Evolutionary conservation across 2,329 filamentous ascomycete genomes (phyloP), one percentile per base, ranked within the genome.

Genomic region (Fragosphaeria purpurea): DNA sequence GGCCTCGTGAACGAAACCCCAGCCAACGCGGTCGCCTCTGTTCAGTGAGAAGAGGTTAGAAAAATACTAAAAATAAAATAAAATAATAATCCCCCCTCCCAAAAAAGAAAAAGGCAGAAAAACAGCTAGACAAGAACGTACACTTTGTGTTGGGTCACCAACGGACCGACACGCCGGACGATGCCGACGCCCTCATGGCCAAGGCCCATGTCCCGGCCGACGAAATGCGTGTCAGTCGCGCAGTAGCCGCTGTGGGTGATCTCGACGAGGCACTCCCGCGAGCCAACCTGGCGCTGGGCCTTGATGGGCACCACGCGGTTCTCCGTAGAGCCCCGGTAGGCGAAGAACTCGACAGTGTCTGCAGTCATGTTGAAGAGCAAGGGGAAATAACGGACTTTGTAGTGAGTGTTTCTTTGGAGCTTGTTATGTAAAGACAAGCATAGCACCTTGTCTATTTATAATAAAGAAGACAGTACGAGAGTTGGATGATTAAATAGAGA

Each of bases 241-340:
- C 83, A 86, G 47, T 86, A 69, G 34, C 83, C 83, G 2, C 80
- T 83, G 52, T 81, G 79, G 12, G 81, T 85, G 54, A 86, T 70
- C 50, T 73, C 74, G 60, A 86, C 62, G 33, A 82, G 71, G 47
- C 85, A 80, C 53, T 83, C 68, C 63, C 81, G 73, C 47, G 49
- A 44, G 31, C 49, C 49, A 13, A 51, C 12, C 2, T 40, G 4
- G 41, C 52, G 45, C 7, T 32, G 41, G 12, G 41, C 46, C 41
- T 50, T 41, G 35, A 40, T 41, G 6, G 46, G 44, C 6, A 42
- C 45, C 7, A 53, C 46, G 22, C 39, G 41, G 31, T 50, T 47
- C 13, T 45, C 42, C 41, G 48, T 51, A 12, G 46, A 46, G 33
- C 52, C 52, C 13, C 46, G 37, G 48, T 40, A 53, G 6, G 46